Percentiles rank a stretch among this genome's conserved stretches.
Conservation (phyloP, 148 eudicot species). For the Arctostaphylos glauca region DNA sequence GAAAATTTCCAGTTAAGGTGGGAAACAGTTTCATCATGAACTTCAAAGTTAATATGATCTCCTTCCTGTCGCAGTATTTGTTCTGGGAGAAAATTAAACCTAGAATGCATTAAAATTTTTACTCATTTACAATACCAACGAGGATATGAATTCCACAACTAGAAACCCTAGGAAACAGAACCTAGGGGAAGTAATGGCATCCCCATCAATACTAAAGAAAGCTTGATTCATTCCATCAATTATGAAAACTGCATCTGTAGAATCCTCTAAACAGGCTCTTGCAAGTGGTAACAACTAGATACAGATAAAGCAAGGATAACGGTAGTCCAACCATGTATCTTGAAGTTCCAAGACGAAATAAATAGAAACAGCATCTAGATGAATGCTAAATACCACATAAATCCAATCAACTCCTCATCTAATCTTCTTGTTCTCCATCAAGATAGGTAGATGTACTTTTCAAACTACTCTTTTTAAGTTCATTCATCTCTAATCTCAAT, state of each 20-base stretch:
- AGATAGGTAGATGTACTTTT: not conserved
- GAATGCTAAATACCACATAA: not conserved
- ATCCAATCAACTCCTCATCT: not conserved
- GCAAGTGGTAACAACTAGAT: not conserved
- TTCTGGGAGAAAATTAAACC: not conserved
- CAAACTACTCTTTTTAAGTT: not conserved
- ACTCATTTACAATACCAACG: not conserved
- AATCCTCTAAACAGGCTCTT: not conserved
- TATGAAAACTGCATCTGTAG: not conserved
- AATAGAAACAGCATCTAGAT: not conserved
- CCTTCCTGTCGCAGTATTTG: not conserved
- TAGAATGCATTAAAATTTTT: not conserved
- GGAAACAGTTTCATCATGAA: not conserved
- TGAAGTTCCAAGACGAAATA: not conserved
- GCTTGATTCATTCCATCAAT: not conserved
- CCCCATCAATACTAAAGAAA: not conserved
- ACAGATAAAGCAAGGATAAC: not conserved
- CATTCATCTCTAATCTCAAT: not conserved
- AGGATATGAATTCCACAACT: not conserved
- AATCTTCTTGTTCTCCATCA: not conserved
- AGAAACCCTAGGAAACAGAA: not conserved
- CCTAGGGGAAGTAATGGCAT: not conserved
- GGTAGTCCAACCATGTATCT: not conserved
- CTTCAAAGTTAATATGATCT: not conserved
- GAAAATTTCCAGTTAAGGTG: not conserved